Evolutionary conservation across 1,139 yeast species (phyloP).

Genomic region (Saccharomyces hybrid): DNA sequence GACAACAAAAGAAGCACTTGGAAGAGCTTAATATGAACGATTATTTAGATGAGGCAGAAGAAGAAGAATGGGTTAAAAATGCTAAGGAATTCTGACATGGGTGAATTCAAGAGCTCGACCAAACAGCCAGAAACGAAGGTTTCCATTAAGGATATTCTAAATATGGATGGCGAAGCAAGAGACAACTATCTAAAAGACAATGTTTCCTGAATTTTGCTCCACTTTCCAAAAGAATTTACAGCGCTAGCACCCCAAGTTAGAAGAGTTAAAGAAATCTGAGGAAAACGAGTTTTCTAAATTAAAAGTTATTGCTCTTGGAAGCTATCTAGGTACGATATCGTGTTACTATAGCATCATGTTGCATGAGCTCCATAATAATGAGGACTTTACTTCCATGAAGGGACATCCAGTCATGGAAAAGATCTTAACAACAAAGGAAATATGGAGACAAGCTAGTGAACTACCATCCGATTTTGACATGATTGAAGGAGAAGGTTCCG

Average conservation of each 20-base stretch:
- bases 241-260: conserved; percentile 41
- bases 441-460: conserved; percentile 76
- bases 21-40: conserved; percentile 76
- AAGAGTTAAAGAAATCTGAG: conserved; percentile 29
- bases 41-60: conserved; percentile 73
- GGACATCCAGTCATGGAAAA: conserved; percentile 86
- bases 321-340: conserved; percentile 67
- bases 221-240: conserved; percentile 58
- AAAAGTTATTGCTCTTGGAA: conserved; percentile 61
- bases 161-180: conserved; percentile 39
- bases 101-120: conserved; percentile 34
- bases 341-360: conserved; percentile 69
- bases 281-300: conserved; percentile 38
- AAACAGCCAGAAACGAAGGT: conserved; percentile 31
- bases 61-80: conserved; percentile 58
- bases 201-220: conserved; percentile 85
- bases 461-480: conserved; percentile 34
- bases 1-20: conserved; percentile 79
- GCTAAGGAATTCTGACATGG: conserved; percentile 36
- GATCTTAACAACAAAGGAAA: conserved; percentile 68
- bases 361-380: conserved; percentile 44
- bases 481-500: conserved; percentile 29
- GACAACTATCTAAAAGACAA: conserved; percentile 43
- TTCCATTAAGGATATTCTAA: conserved; percentile 28
- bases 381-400: conserved; percentile 57